phyloP scores from a whole-genome alignment of 139 green algal species.

The Marvania coccoides region DNA sequence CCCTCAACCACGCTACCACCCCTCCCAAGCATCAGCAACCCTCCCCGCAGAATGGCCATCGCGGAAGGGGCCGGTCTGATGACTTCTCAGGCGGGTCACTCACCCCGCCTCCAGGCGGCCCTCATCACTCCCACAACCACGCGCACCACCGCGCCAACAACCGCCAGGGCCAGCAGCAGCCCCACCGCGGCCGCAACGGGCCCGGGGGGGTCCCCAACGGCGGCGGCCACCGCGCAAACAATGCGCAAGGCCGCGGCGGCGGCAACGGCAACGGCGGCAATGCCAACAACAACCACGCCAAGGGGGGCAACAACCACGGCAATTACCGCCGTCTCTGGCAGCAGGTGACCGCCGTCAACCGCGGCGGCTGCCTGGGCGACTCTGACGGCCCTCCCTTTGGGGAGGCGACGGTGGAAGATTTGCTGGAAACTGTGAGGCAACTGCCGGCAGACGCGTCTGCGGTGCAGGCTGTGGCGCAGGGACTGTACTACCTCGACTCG shows the following conservation, averaged over 20 bases:
- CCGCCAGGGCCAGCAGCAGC: neutral
- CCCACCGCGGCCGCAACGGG: neutral
- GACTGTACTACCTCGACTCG: constrained; percentile 66
- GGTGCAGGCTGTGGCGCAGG: constrained; percentile 40
- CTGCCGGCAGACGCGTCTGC: constrained; percentile 43
- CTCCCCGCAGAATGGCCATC: constrained; percentile 3
- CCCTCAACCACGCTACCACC: neutral
- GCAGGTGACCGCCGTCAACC: constrained; percentile 39
- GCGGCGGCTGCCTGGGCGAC: constrained; percentile 33
- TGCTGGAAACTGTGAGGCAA: constrained; percentile 43
- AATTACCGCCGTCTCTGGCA: constrained; percentile 71
- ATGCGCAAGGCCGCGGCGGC: neutral
- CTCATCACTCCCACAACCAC: too few species aligned
- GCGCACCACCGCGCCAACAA: neutral
- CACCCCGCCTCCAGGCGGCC: too few species aligned
- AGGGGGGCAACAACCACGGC: neutral
- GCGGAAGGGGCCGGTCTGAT: too few species aligned
- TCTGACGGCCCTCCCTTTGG: constrained; percentile 8
- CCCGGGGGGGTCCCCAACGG: neutral
- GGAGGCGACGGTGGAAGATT: constrained; percentile 55
- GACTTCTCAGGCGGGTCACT: too few species aligned
- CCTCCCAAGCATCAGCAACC: neutral
- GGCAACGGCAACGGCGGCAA: neutral
- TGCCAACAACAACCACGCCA: neutral
- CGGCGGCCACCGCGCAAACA: neutral